A percentile compares a stretch with the other conserved stretches of the same genome.
Conservation (phyloP, 2,329 filamentous ascomycete species). For the Aspergillus sp. region DNA sequence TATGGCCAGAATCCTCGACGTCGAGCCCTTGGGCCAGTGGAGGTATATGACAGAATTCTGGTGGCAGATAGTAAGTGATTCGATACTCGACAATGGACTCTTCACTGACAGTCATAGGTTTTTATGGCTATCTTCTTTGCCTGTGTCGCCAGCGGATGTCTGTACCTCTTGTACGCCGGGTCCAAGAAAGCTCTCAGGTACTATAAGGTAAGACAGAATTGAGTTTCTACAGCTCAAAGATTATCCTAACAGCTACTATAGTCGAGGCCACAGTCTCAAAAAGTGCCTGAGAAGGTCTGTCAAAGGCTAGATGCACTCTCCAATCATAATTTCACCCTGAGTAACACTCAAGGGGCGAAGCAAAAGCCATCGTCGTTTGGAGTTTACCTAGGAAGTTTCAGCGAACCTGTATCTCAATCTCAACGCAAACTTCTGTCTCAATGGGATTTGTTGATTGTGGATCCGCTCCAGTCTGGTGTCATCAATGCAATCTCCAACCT, state of each 20-base stretch:
- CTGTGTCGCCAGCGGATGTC: constrained; percentile 21
- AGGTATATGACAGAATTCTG: constrained; percentile 31
- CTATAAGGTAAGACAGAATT: constrained; percentile 21
- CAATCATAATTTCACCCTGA: constrained; percentile 16
- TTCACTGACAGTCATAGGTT: constrained; percentile 22
- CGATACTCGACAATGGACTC: background rate
- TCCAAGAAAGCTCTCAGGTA: constrained; percentile 15
- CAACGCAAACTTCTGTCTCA: constrained; percentile 33
- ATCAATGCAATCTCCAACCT: constrained; percentile 24
- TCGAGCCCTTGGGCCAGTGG: constrained; percentile 27
- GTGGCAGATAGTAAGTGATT: constrained; percentile 39
- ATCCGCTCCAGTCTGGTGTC: constrained; percentile 36
- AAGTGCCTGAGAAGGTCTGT: constrained; percentile 18
- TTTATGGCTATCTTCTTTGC: constrained; percentile 29
- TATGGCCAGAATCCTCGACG: constrained; percentile 26
- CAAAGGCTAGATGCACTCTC: constrained; percentile 18
- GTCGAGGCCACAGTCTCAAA: constrained; percentile 18
- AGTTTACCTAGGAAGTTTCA: constrained; percentile 39
- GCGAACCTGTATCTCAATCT: constrained; percentile 22
- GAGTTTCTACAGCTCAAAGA: background rate
- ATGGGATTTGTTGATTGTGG: constrained; percentile 43
- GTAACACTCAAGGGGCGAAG: constrained; percentile 4
- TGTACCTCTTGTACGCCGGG: constrained; percentile 25
- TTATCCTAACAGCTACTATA: constrained; percentile 5
- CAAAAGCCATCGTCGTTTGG: constrained; percentile 35